Evolutionary conservation across 768 basidiomycete genomes (phyloP).

Genomic region (Gloeopeniophorella convolvens): DNA sequence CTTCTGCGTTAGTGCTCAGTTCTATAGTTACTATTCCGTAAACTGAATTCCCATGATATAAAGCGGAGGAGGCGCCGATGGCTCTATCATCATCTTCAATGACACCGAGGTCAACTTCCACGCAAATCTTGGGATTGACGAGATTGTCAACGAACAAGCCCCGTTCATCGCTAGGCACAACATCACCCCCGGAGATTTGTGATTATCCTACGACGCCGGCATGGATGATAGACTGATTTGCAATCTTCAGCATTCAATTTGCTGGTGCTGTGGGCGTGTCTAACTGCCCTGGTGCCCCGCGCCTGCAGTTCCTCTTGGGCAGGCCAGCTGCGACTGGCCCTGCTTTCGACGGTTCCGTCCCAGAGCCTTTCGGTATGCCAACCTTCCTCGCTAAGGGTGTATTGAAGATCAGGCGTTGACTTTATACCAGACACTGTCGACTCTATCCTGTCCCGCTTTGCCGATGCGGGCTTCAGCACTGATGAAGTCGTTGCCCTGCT

Average conservation of each 20-base stretch:
- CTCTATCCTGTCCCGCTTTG: slow-evolving; percentile 28
- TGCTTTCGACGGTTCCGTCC: slow-evolving; percentile 28
- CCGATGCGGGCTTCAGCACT: slow-evolving; percentile 31
- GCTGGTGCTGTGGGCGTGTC: slow-evolving; percentile 31
- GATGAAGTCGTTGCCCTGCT: slow-evolving; percentile 33
- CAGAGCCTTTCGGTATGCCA: slow-evolving; percentile 30
- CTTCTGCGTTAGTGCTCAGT: neutral
- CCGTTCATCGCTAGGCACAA: slow-evolving; percentile 33
- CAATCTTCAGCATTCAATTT: slow-evolving; percentile 30
- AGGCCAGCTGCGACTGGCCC: slow-evolving; percentile 27
- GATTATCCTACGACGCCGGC: slow-evolving; percentile 9
- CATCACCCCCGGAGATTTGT: slow-evolving; percentile 43
- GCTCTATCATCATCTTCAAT: slow-evolving; percentile 21
- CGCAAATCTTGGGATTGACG: slow-evolving; percentile 21
- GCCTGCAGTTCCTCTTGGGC: slow-evolving; percentile 34
- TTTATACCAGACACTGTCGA: slow-evolving; percentile 22
- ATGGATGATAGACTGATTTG: too few species aligned
- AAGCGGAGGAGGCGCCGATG: slow-evolving; percentile 25
- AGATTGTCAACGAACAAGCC: slow-evolving; percentile 24
- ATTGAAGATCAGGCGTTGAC: too few species aligned
- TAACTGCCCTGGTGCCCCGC: slow-evolving; percentile 37
- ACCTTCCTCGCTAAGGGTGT: too few species aligned
- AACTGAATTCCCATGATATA: neutral
- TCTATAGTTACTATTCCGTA: neutral
- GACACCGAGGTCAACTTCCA: slow-evolving; percentile 16